phyloP scores from a whole-genome alignment of 176 grass and related monocot genomes.

The Melocanna baccifera region DNA sequence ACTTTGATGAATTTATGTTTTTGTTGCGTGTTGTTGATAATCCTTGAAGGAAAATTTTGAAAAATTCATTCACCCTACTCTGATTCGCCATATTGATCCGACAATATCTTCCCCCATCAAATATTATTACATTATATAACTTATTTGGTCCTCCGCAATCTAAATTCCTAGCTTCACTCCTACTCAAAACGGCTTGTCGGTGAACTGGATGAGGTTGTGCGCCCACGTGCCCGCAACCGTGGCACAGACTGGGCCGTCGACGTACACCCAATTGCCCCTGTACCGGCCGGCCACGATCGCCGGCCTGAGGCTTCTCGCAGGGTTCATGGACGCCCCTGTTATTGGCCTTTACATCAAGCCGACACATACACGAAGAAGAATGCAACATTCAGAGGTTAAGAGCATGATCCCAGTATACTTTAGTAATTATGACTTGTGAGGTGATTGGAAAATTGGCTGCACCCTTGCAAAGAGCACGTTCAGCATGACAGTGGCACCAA shows the following conservation, averaged over 20 bases:
- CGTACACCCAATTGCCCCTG: constrained; percentile 46
- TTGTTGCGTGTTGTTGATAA: too few species aligned
- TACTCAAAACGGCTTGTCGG: constrained; percentile 34
- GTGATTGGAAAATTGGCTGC: neutral
- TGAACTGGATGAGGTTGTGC: constrained; percentile 51
- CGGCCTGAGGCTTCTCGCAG: constrained; percentile 51
- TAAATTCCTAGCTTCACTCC: too few species aligned
- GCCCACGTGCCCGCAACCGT: constrained; percentile 50
- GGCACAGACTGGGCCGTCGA: constrained; percentile 32
- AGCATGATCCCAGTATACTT: neutral
- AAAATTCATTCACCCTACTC: too few species aligned
- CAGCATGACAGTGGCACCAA: constrained; percentile 68
- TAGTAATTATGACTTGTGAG: too few species aligned
- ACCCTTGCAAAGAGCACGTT: constrained; percentile 66
- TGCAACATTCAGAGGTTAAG: neutral
- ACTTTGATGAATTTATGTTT: too few species aligned
- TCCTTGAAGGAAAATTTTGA: too few species aligned
- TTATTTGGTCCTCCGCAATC: too few species aligned
- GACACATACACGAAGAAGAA: neutral
- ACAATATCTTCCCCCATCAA: too few species aligned
- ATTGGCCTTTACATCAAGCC: constrained; percentile 28
- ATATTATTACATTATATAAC: too few species aligned
- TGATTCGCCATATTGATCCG: too few species aligned
- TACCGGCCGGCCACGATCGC: constrained; percentile 43
- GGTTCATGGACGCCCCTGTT: constrained; percentile 71